Base-by-base conservation (phyloP, 2,329 filamentous ascomycete genomes). In the Fonsecaea monophora region DNA sequence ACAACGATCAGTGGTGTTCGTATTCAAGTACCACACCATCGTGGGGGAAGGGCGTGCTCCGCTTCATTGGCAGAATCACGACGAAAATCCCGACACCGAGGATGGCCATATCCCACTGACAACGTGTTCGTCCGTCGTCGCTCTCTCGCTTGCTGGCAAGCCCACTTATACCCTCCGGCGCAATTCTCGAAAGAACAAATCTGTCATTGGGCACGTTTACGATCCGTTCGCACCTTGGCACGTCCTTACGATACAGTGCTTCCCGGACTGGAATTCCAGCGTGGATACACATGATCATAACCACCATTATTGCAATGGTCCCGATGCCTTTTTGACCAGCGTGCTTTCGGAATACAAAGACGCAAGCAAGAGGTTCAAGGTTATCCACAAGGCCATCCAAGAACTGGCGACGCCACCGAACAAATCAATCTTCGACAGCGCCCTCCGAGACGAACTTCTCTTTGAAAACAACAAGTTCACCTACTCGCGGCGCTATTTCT, bases 1-100 rank as follows among this genome's bases (percentile, higher is more conserved):
- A 12, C 86, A 86, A 70, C 79, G 84, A 6, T 85, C 83, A 7
- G 88, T 89, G 74, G 83, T 88, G 70, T 89, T 89, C 73, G 85
- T 82, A 50, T 88, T 89, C 74, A 88, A 89, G 70, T 89, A 89
- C 73, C 89, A 87, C 72, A 89, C 87, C 4, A 80, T 88, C 6
- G 82, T 89, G 12, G 84, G 82, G 1, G 80, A 85, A 4, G 83
- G 82, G 3, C 82, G 86, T 48, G 79, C 81, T 37, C 87, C 87
- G 0, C 85, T 87, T 72, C 79, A 84, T 5, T 89, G 87, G 86
- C 87, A 89, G 72, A 77, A 80, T 21, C 83, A 83, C 42, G 86
- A 88, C 70, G 81, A 79, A 53, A 75, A 38, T 74, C 81, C 72
- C 72, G 77, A 21, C 68, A 77, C 15, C 73, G 78, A 64, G 75